Percentiles rank a stretch among this genome's conserved stretches.
Evolutionary conservation across 2,329 filamentous ascomycete species (phyloP).

Genomic region (Falciphora oryzae): DNA sequence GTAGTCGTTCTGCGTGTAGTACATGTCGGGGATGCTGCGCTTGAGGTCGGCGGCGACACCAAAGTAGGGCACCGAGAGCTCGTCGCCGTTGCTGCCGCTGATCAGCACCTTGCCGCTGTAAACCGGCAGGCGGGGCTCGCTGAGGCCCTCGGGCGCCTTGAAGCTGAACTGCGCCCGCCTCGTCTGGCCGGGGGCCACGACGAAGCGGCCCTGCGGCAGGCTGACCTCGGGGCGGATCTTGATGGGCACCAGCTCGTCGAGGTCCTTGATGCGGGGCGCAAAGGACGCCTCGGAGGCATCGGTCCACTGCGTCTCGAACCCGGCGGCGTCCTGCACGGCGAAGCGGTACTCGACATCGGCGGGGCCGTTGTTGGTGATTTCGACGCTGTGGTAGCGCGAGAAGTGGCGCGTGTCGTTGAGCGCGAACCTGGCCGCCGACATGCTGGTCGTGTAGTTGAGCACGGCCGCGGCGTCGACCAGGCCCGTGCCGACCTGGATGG

Average conservation of each 20-base stretch:
- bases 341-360: conserved; percentile 29
- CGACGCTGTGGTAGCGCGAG: conserved; percentile 20
- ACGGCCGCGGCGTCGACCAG: conserved; percentile 35
- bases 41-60: conserved; percentile 15
- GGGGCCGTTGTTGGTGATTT: conserved; percentile 32
- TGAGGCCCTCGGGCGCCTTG: conserved; percentile 17
- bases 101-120: conserved; percentile 30
- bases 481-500: conserved; percentile 32
- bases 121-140: conserved; percentile 23
- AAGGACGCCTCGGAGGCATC: not conserved
- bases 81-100: conserved; percentile 25
- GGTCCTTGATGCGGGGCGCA: conserved; percentile 2
- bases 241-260: conserved; percentile 15
- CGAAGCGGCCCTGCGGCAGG: conserved; percentile 17
- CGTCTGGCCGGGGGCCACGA: conserved; percentile 21
- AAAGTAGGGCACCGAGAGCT: conserved; percentile 27
- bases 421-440: conserved; percentile 32
- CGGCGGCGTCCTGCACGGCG: conserved; percentile 25
- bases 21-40: conserved; percentile 14
- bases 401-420: conserved; percentile 41
- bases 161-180: conserved; percentile 22
- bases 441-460: conserved; percentile 29
- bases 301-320: conserved; percentile 26
- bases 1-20: conserved; percentile 12
- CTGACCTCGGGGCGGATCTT: conserved; percentile 13